Evolutionary conservation across 83 land plant genomes (phyloP), one percentile per base, ranked within the genome.

Genomic region (Diphasiastrum complanatum): DNA sequence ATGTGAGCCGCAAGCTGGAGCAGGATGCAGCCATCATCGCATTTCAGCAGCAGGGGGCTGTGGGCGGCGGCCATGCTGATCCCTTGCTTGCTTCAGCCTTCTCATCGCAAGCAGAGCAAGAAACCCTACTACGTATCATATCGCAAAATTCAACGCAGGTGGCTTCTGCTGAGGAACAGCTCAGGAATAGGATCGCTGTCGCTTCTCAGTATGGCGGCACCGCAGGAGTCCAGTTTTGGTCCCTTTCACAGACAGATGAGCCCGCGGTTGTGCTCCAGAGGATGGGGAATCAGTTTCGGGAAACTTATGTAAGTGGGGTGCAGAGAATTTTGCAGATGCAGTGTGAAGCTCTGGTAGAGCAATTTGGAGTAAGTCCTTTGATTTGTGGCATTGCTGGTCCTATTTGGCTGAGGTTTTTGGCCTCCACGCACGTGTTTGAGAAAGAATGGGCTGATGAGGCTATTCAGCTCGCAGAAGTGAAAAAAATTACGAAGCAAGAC

Each of bases 301-400:
- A 46, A 41, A 70, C 73, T 40, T 89, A 93, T 48, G 69, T 89
- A 41, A 72, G 74, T 73, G 99, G 99, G 19, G 0, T 93, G 66
- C 91, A 93, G 74, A 28, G 77, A 36, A 84, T 89, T 64, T 60
- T 93, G 40, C 74, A 85, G 74, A 35, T 72, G 69, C 99, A 89
- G 56, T 95, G 91, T 28, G 83, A 89, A 77, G 76, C 82, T 27
- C 51, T 89, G 43, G 99, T 89, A 52, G 71, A 82, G 72, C 60
- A 50, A 10, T 84, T 81, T 35, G 80, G 80, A 4, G 99, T 76
- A 25, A 79, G 67, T 34, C 89, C 92, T 19, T 34, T 77, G 64
- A 76, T 95, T 45, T 90, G 92, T 66, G 86, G 89, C 18, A 27
- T 89, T 10, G 67, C 72, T 3, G 86, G 75, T 2, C 56, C 83